phyloP scores from a whole-genome alignment of 768 basidiomycete genomes.

The Boletus vinaceobasis region DNA sequence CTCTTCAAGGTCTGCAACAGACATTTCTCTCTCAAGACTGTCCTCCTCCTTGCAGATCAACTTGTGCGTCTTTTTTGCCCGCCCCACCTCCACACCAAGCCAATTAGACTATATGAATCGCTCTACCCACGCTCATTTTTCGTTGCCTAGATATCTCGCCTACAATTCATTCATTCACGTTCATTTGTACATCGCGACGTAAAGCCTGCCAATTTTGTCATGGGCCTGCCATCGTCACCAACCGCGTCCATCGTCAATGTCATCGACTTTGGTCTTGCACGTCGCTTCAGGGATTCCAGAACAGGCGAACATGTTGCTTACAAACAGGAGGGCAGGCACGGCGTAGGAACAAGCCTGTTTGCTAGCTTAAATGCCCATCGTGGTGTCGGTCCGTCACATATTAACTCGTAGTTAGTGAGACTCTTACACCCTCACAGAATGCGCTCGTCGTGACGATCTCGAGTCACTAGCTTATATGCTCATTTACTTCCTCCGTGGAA shows the following conservation, averaged over 20 bases:
- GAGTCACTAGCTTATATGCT: conserved; percentile 82
- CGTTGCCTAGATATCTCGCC: conserved; percentile 74
- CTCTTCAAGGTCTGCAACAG: conserved; percentile 87
- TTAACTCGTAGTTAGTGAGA: not conserved
- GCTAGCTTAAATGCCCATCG: conserved; percentile 72
- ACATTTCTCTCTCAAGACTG: conserved; percentile 92
- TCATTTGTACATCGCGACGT: conserved; percentile 96
- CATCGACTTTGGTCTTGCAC: conserved; percentile 84
- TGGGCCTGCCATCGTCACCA: conserved; percentile 66
- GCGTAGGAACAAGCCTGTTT: conserved; percentile 75
- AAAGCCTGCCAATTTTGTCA: conserved; percentile 98
- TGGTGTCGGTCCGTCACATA: conserved; percentile 56
- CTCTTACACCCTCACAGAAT: conserved; percentile 41
- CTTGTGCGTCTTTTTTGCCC: conserved; percentile 53
- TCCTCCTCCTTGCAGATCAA: conserved; percentile 91
- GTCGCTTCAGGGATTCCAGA: conserved; percentile 66
- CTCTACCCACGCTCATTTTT: conserved; percentile 20
- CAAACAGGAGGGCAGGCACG: conserved; percentile 67
- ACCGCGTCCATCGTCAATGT: conserved; percentile 79
- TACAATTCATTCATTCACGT: conserved; percentile 95
- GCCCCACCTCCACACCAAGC: not conserved
- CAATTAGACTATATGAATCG: not conserved
- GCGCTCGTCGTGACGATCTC: conserved; percentile 74
- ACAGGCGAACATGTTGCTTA: conserved; percentile 70
- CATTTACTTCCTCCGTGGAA: conserved; percentile 75